These are phyloP conservation scores for Diplodia sapinea DNA, from an alignment of 2,329 filamentous ascomycete genomes.

Conservation along the genomic window DNA sequence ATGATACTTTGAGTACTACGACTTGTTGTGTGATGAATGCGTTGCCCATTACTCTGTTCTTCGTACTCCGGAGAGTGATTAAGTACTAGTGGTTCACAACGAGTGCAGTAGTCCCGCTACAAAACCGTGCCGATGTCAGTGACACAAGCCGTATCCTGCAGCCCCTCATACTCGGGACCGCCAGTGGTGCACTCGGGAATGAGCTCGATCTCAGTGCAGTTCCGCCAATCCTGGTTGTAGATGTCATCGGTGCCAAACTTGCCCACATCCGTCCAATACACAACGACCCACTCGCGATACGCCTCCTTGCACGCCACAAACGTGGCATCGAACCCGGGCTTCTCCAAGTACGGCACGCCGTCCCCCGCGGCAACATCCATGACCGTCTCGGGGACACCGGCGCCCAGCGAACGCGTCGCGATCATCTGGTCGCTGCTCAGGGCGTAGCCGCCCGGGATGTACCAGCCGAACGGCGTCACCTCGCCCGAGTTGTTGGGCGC, in stretches of 20 bases:
- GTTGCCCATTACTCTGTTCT: neutral
- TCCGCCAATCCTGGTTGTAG: neutral
- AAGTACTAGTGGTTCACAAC: no score
- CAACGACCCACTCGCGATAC: neutral
- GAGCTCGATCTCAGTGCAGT: constrained; percentile 6
- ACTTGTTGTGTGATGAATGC: neutral
- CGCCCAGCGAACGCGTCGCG: neutral
- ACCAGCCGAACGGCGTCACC: constrained; percentile 6
- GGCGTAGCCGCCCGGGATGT: neutral
- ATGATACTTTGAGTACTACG: neutral
- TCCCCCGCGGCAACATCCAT: neutral
- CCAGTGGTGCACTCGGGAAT: neutral
- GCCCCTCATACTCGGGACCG: neutral
- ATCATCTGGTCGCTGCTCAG: neutral
- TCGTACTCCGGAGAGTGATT: neutral
- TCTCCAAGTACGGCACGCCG: neutral
- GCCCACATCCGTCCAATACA: neutral
- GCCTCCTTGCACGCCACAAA: neutral
- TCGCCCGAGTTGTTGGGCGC: constrained; percentile 4
- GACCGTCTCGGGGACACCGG: neutral
- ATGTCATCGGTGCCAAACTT: neutral
- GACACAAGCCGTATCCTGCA: neutral
- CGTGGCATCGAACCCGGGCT: neutral
- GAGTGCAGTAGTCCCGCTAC: neutral
- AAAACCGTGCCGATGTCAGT: neutral